Percentiles rank a stretch among this genome's conserved stretches.
These are phyloP conservation scores for Saprolegnia diclina DNA, from an alignment of 352 stramenopile genomes.

Conservation along the genomic window DNA sequence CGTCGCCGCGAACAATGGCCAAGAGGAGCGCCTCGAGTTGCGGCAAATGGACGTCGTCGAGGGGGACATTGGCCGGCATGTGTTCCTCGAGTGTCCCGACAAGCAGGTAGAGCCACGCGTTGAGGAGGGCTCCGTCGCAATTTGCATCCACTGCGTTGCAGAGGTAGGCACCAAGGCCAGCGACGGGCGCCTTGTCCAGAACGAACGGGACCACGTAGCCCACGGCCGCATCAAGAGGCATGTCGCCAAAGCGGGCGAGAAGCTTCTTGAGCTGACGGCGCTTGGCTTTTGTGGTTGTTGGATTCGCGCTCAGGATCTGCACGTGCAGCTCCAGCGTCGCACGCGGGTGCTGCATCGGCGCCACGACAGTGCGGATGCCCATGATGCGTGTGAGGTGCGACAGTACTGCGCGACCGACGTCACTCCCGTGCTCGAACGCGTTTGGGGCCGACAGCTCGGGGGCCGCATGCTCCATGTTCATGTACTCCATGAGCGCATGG, in stretches of 20 bases:
- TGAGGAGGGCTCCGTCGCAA: neutral
- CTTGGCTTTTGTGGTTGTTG: constrained; percentile 36
- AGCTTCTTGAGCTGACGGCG: constrained; percentile 58
- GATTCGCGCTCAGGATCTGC: neutral
- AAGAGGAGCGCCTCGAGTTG: constrained; percentile 1
- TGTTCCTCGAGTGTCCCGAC: constrained; percentile 18
- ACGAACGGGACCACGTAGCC: constrained; percentile 63
- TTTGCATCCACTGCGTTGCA: neutral
- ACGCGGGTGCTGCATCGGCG: constrained; percentile 3
- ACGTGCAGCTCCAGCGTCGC: constrained; percentile 15
- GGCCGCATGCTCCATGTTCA: constrained; percentile 19
- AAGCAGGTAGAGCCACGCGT: constrained; percentile 9
- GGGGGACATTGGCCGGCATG: neutral
- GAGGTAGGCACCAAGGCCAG: neutral
- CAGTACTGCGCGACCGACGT: neutral
- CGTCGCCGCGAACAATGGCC: neutral
- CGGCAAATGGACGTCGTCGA: neutral
- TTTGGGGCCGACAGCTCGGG: neutral
- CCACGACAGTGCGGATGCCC: neutral
- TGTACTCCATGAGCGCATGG: constrained; percentile 22
- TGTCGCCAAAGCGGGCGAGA: constrained; percentile 37
- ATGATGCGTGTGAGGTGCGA: constrained; percentile 18
- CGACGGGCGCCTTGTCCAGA: constrained; percentile 37
- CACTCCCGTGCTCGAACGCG: neutral
- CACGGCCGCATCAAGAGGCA: constrained; percentile 36